phyloP scores from a whole-genome alignment of 179 eudicot species.

The Carnegiea gigantea region DNA sequence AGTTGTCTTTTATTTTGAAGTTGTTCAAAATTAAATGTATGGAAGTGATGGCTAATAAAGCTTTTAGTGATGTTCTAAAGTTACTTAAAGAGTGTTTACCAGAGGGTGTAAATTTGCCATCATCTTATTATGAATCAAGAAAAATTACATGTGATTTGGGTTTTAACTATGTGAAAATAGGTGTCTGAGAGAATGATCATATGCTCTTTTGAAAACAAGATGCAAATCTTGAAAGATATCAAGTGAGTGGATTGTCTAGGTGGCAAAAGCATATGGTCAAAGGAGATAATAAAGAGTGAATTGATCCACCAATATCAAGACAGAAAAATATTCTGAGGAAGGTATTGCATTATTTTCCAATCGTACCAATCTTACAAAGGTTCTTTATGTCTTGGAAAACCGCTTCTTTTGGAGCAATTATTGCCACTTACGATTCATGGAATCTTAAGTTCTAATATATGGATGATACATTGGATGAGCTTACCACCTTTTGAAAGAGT shows the following conservation, averaged over 20 bases:
- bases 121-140: not conserved
- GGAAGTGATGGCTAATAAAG: too few relatives aligned
- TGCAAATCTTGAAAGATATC: not conserved
- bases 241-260: not conserved
- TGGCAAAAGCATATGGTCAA: not conserved
- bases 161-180: not conserved
- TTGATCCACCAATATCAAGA: not conserved
- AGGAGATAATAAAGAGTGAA: not conserved
- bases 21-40: too few relatives aligned
- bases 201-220: not conserved
- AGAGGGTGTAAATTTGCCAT: too few relatives aligned
- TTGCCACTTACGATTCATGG: constrained; percentile 9
- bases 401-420: constrained; percentile 11
- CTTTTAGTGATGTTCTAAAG: too few relatives aligned
- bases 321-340: not conserved
- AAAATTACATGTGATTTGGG: not conserved
- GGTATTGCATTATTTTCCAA: not conserved
- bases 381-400: too few relatives aligned
- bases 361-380: not conserved
- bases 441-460: too few relatives aligned
- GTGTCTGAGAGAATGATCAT: not conserved
- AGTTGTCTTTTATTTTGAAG: too few relatives aligned
- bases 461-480: too few relatives aligned
- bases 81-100: too few relatives aligned
- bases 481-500: too few relatives aligned